phyloP scores from a whole-genome alignment of 2,329 filamentous ascomycete species.

The Byssothecium circinans region DNA sequence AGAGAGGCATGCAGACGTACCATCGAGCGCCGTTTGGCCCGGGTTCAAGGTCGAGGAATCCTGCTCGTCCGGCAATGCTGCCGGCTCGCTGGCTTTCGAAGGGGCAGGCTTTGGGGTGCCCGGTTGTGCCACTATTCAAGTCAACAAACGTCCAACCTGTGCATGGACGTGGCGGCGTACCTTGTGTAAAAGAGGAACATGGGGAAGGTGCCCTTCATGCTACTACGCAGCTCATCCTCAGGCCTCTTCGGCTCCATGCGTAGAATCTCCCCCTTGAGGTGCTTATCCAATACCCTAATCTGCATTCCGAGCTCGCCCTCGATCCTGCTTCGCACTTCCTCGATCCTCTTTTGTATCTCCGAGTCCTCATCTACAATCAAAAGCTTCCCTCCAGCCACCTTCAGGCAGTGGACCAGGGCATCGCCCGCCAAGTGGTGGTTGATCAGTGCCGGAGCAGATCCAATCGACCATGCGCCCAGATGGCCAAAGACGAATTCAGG shows the following conservation, averaged over 20 bases:
- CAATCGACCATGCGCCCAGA: slow-evolving; percentile 66
- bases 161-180: slow-evolving; percentile 37
- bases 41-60: slow-evolving; percentile 39
- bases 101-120: slow-evolving; percentile 70
- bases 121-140: slow-evolving; percentile 66
- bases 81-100: slow-evolving; percentile 58
- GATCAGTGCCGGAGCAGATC: slow-evolving; percentile 69
- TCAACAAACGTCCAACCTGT: slow-evolving; percentile 12
- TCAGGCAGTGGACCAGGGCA: slow-evolving; percentile 67
- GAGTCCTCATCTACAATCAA: slow-evolving; percentile 51
- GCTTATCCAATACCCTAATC: slow-evolving; percentile 56
- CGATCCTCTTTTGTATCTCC: slow-evolving; percentile 59
- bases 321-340: slow-evolving; percentile 52
- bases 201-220: slow-evolving; percentile 57
- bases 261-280: slow-evolving; percentile 52
- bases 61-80: slow-evolving; percentile 41
- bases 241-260: slow-evolving; percentile 55
- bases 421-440: slow-evolving; percentile 69
- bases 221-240: slow-evolving; percentile 57
- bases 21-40: slow-evolving; percentile 59
- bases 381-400: slow-evolving; percentile 56
- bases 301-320: slow-evolving; percentile 61
- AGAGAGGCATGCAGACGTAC: slow-evolving; percentile 77
- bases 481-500: slow-evolving; percentile 68
- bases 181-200: slow-evolving; percentile 71